phyloP scores from a whole-genome alignment of 306 rosid species.

The Quercus cerris region DNA sequence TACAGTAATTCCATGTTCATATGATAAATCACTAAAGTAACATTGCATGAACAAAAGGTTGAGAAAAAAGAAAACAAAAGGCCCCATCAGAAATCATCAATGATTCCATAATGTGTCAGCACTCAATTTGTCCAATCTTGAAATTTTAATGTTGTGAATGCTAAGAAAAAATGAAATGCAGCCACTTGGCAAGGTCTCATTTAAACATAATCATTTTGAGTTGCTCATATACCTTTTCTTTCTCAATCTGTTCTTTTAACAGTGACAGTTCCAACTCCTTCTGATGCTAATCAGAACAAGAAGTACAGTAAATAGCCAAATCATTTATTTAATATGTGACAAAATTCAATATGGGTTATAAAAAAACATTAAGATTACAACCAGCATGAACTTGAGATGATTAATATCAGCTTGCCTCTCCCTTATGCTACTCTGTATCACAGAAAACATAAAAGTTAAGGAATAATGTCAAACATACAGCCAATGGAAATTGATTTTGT shows the following conservation, averaged over 20 bases:
- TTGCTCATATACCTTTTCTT: constrained; percentile 65
- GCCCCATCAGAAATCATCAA: not conserved
- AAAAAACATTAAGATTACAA: constrained; percentile 31
- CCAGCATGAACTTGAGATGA: constrained; percentile 83
- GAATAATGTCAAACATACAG: constrained; percentile 21
- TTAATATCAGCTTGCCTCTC: constrained; percentile 56
- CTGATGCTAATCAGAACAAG: constrained; percentile 54
- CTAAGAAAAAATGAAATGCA: not conserved
- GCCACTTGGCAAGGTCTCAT: constrained; percentile 6
- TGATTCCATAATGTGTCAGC: not conserved
- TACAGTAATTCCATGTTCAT: not conserved
- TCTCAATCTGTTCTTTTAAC: constrained; percentile 77
- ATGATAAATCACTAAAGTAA: not conserved
- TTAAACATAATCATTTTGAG: constrained; percentile 10
- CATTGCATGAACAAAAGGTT: not conserved
- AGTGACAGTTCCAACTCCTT: constrained; percentile 78
- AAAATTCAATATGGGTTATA: constrained; percentile 2
- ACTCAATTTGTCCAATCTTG: not conserved
- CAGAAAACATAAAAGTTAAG: constrained; percentile 18
- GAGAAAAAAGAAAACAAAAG: not conserved
- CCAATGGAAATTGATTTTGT: constrained; percentile 16
- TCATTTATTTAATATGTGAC: constrained; percentile 16
- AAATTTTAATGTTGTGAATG: not conserved
- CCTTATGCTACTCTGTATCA: constrained; percentile 47
- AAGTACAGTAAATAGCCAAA: constrained; percentile 8